phyloP scores from a whole-genome alignment of 176 grass and related monocot species.

The Avena insularis region DNA sequence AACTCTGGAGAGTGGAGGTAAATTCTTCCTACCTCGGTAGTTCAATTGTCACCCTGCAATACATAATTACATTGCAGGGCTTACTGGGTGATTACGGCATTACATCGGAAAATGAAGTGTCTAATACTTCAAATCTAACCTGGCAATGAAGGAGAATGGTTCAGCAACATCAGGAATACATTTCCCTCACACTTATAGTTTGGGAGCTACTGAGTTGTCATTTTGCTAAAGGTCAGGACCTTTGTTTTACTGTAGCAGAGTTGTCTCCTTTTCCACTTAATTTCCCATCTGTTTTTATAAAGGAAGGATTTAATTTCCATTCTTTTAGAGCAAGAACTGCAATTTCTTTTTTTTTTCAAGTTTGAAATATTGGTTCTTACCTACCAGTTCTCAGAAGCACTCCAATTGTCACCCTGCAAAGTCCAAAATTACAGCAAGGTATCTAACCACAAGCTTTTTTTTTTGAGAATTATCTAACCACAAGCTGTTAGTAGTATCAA shows the following conservation, averaged over 20 bases:
- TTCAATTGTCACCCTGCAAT: conserved; percentile 59
- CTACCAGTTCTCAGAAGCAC: not conserved
- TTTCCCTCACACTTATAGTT: not conserved
- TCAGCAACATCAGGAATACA: not conserved
- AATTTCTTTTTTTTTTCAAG: not conserved
- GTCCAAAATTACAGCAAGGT: conserved; percentile 33
- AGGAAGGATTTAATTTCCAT: not conserved
- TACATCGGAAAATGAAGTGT: not conserved
- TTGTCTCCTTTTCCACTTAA: conserved; percentile 2
- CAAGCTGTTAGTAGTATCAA: conserved; percentile 3
- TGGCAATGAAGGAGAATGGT: not conserved
- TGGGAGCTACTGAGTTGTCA: not conserved
- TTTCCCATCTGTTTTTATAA: not conserved
- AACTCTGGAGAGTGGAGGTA: conserved; percentile 32
- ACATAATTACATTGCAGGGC: conserved; percentile 39
- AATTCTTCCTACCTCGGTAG: conserved; percentile 26
- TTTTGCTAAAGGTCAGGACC: not conserved
- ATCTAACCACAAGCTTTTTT: conserved; percentile 1
- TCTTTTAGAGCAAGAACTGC: not conserved
- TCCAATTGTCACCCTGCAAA: conserved; percentile 37
- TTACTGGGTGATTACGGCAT: conserved; percentile 28
- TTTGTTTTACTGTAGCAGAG: not conserved
- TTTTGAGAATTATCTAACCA: not conserved
- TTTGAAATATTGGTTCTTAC: not conserved
- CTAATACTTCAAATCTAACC: not conserved